Base-by-base conservation (phyloP, 2,329 filamentous ascomycete species). In the Penicillium italicum region DNA sequence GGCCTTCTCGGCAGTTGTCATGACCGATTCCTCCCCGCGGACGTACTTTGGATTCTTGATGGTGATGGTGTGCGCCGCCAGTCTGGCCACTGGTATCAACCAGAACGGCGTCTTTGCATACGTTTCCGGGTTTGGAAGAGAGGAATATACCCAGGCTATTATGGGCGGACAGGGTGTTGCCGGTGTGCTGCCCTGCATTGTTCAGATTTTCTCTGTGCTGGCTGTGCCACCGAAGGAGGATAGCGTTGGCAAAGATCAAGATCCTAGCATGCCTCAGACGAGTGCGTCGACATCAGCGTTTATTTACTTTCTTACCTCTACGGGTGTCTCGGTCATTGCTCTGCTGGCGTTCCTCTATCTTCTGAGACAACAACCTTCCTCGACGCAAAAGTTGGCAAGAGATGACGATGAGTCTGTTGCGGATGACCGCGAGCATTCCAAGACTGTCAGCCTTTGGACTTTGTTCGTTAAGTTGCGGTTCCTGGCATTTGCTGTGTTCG, bases 51-150 rank as follows among this genome's bases (percentile, higher is more conserved):
- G 74, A 24, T 96, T 97, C 71, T 74, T 96, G 50, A 85, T 99
- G 72, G 54, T 85, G 58, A 91, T 92, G 82, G 91, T 97, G 5
- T 86, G 89, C 58, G 77, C 79, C n/a, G 85, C 91, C 0, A 90
- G 91, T 62, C 80, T 88, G 69, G 91, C 90, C 0, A 89, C 91
- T 0, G 92, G 89, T 0, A 79, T 97, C 48, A 89, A 92, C 63
- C 94, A 97, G 75, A 97, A 97, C 72, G 94, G 94, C 18, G 85
- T 94, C 11, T 96, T 97, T 71, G 91, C 94, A 3, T 97, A 92
- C 70, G 91, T 91, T 3, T 85, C 89, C 4, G 87, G 90, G 50
- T 97, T 96, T 68, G 90, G 87, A 34, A 81, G 89, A 49, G 84
- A 88, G 20, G 90, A 94, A 73, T 99, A 97, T 73, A 96, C 91